phyloP scores from a whole-genome alignment of 1,284 basidiomycete species.

The Cryptococcus floricola region DNA sequence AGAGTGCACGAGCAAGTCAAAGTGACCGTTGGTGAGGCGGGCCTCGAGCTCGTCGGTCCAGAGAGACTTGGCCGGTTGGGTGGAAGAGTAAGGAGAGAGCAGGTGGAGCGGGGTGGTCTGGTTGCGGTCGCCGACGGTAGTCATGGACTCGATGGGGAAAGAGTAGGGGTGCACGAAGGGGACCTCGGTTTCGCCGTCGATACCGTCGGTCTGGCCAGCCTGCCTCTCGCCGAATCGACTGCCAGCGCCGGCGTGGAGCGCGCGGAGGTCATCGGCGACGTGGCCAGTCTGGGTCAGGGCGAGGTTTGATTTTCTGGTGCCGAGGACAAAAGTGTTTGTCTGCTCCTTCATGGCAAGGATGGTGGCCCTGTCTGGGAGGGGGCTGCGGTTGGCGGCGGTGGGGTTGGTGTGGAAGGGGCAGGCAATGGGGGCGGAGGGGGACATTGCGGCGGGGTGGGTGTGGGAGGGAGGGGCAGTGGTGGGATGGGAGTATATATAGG shows the following conservation, averaged over 20 bases:
- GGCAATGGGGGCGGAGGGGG: slow-evolving; percentile 11
- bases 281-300: slow-evolving; percentile 81
- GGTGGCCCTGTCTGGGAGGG: slow-evolving; percentile 11
- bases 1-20: slow-evolving; percentile 92
- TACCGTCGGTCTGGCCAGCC: neutral
- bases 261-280: slow-evolving; percentile 60
- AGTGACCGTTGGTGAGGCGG: slow-evolving; percentile 63
- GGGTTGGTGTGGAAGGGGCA: slow-evolving; percentile 15
- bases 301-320: slow-evolving; percentile 78
- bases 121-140: slow-evolving; percentile 88
- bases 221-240: neutral
- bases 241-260: slow-evolving; percentile 48
- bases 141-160: slow-evolving; percentile 78
- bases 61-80: slow-evolving; percentile 65
- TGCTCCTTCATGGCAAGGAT: slow-evolving; percentile 15
- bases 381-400: slow-evolving; percentile 6
- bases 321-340: slow-evolving; percentile 56
- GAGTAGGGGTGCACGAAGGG: slow-evolving; percentile 23
- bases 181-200: slow-evolving; percentile 1
- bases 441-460: too few species aligned
- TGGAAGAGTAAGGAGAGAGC: slow-evolving; percentile 35
- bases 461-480: too few species aligned
- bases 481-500: too few species aligned
- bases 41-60: slow-evolving; percentile 97
- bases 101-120: slow-evolving; percentile 61